Conservation (phyloP, 2,329 filamentous ascomycete genomes). For the Lecanicillium sp. region DNA sequence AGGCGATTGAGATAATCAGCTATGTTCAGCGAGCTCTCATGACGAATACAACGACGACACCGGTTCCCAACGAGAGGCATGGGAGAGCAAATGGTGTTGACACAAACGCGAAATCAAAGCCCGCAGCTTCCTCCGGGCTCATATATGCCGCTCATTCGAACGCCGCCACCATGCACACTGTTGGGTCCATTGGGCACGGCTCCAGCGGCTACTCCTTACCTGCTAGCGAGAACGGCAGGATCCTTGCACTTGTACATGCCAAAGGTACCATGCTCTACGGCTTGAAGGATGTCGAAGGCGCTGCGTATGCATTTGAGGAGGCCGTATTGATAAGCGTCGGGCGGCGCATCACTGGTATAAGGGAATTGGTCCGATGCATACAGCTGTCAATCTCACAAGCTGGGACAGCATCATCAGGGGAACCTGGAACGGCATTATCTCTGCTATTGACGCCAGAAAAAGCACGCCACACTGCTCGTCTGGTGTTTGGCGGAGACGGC, state of each 20-base stretch:
- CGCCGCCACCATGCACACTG: no score
- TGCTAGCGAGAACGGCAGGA: conserved; percentile 81
- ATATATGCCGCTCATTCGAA: no score
- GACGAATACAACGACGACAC: conserved; percentile 11
- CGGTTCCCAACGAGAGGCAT: conserved; percentile 1
- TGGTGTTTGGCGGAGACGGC: conserved; percentile 71
- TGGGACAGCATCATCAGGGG: conserved; percentile 5
- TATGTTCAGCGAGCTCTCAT: conserved; percentile 64
- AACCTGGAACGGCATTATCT: conserved; percentile 30
- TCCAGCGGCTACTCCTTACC: conserved; percentile 80
- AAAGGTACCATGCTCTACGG: conserved; percentile 99
- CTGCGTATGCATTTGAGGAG: conserved; percentile 88
- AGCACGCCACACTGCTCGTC: conserved; percentile 71
- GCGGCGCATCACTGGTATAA: conserved; percentile 60
- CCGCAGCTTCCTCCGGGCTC: no score
- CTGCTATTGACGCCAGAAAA: conserved; percentile 76
- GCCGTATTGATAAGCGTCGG: conserved; percentile 85
- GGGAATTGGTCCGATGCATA: conserved; percentile 71
- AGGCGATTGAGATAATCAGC: conserved; percentile 82
- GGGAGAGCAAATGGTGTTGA: conserved; percentile 1
- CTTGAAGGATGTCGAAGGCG: conserved; percentile 70
- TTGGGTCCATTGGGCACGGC: conserved; percentile 25
- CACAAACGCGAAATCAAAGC: neutral
- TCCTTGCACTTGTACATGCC: conserved; percentile 88
- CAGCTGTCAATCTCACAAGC: conserved; percentile 57